Evolutionary conservation across 371 early-diverging fungal species (phyloP).

Genomic region (Nematocida ausubeli): DNA sequence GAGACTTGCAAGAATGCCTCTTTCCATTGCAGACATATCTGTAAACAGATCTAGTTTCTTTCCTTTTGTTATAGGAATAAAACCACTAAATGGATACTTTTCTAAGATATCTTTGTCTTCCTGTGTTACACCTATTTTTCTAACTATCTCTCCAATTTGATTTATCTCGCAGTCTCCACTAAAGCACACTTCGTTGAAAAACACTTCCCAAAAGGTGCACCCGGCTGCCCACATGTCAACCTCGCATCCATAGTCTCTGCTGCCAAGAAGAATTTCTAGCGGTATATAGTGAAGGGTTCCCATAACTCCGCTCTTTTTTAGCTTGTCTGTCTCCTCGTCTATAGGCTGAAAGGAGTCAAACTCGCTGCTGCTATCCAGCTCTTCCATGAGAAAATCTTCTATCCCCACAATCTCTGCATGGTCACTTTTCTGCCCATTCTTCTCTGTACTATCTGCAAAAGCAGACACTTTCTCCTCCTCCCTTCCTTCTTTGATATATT

Average conservation of each 20-base stretch:
- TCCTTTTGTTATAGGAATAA: neutral
- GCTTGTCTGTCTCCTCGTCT: neutral
- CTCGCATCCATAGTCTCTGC: slow-evolving; percentile 76
- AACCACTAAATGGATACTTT: slow-evolving; percentile 10
- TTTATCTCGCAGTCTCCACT: slow-evolving; percentile 95
- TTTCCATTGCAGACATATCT: neutral
- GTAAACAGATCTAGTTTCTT: neutral
- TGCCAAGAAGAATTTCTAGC: slow-evolving; percentile 88
- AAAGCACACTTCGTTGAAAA: slow-evolving; percentile 86
- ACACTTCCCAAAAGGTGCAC: slow-evolving; percentile 94
- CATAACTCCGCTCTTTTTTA: slow-evolving; percentile 82
- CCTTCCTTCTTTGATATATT: slow-evolving; percentile 77
- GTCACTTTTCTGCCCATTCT: slow-evolving; percentile 38
- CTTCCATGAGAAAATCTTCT: neutral
- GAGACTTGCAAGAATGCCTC: neutral
- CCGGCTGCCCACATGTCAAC: slow-evolving; percentile 98
- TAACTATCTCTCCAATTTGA: slow-evolving; percentile 96
- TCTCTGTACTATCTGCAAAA: slow-evolving; percentile 31
- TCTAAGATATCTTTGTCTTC: slow-evolving; percentile 68
- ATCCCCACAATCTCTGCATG: neutral
- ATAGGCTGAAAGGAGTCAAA: neutral
- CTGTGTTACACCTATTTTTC: slow-evolving; percentile 92
- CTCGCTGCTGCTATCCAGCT: neutral
- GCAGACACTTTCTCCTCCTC: slow-evolving; percentile 77
- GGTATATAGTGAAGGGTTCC: slow-evolving; percentile 96